Evolutionary conservation across 257 asterid species (phyloP).

Genomic region (Striga asiatica): DNA sequence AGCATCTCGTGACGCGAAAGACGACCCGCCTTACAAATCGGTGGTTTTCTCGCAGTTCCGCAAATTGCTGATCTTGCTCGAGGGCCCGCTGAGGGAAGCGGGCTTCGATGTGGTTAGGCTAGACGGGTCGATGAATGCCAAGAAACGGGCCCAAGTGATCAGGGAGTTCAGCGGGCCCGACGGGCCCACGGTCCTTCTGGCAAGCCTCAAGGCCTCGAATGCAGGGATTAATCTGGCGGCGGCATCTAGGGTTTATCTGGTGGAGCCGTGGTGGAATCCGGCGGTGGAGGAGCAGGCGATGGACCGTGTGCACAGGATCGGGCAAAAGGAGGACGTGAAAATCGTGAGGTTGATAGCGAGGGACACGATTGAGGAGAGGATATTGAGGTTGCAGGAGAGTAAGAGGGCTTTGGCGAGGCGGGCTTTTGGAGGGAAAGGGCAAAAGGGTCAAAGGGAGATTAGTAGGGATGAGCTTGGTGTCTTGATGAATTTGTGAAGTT

Average conservation of each 20-base stretch:
- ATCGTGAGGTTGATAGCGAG: constrained; percentile 69
- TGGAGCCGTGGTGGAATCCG: constrained; percentile 99
- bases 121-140: constrained; percentile 73
- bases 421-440: constrained; percentile 46
- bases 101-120: constrained; percentile 62
- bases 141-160: constrained; percentile 45
- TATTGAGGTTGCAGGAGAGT: constrained; percentile 61
- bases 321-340: constrained; percentile 63
- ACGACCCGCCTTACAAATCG: constrained; percentile 51
- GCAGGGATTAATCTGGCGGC: constrained; percentile 74
- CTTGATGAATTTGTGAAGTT: constrained; percentile 48
- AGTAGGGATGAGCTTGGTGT: constrained; percentile 50
- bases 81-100: constrained; percentile 47
- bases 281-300: constrained; percentile 93
- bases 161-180: constrained; percentile 48
- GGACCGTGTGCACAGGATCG: constrained; percentile 92
- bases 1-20: constrained; percentile 30
- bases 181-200: constrained; percentile 76
- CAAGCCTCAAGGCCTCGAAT: constrained; percentile 72
- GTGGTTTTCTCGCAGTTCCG: constrained; percentile 77
- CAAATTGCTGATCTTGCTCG: constrained; percentile 62
- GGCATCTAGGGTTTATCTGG: constrained; percentile 67
- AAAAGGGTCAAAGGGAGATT: constrained; percentile 43
- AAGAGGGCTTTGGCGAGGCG: constrained; percentile 56
- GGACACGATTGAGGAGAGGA: constrained; percentile 69